These are phyloP conservation scores for Cicer yamashitae DNA, from an alignment of 306 rosid species.

Conservation along the genomic window DNA sequence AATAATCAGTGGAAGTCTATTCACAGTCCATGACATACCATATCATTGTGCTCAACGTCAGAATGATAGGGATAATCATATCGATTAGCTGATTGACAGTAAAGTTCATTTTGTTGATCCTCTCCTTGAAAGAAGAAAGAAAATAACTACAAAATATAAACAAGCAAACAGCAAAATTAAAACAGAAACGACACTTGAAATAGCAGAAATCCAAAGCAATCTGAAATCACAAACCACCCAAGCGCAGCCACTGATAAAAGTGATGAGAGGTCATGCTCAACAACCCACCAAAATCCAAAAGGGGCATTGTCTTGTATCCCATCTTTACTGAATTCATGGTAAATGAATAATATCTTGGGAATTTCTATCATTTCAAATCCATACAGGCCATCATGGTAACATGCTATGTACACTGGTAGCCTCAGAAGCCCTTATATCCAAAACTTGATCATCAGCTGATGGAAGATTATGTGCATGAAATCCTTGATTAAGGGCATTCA, in stretches of 20 bases:
- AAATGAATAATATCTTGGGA: conserved; percentile 33
- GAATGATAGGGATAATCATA: conserved; percentile 67
- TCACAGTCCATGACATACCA: conserved; percentile 51
- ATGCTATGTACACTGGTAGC: conserved; percentile 49
- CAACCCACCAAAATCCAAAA: conserved; percentile 40
- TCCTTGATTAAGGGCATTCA: conserved; percentile 48
- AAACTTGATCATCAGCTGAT: conserved; percentile 51
- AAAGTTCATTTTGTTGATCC: conserved; percentile 43
- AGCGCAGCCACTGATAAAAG: conserved; percentile 46
- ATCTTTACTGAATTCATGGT: conserved; percentile 50
- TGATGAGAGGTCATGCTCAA: conserved; percentile 39
- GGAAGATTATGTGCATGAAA: conserved; percentile 45
- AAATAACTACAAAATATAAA: conserved; percentile 3
- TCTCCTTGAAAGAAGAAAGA: conserved; percentile 59
- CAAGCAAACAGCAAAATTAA: conserved; percentile 3
- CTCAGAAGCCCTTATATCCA: conserved; percentile 56
- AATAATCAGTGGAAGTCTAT: not conserved
- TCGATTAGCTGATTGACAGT: conserved; percentile 66
- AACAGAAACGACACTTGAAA: conserved; percentile 22
- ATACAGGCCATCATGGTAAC: conserved; percentile 26
- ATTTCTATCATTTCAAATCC: conserved; percentile 12
- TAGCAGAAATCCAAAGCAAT: conserved; percentile 40
- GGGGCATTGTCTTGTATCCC: conserved; percentile 42
- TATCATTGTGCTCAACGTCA: conserved; percentile 59
- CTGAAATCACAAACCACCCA: conserved; percentile 53